A percentile compares a stretch with the other conserved stretches of the same genome.
Evolutionary conservation across 2,329 filamentous ascomycete genomes (phyloP).

Genomic region (Fusarium kyushuense): DNA sequence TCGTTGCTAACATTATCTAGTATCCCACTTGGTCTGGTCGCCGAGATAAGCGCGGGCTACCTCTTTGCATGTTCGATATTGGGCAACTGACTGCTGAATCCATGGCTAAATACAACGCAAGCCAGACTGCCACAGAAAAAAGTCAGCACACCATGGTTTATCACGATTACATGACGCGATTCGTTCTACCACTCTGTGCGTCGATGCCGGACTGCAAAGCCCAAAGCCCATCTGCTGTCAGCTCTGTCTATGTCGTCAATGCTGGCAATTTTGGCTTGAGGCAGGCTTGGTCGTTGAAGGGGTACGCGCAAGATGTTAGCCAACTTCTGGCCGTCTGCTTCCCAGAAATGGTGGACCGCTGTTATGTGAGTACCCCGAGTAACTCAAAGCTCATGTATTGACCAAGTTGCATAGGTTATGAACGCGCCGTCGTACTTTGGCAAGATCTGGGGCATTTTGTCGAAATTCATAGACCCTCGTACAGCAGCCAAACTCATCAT

Average conservation of each 20-base stretch:
- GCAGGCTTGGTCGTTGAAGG: constrained; percentile 5
- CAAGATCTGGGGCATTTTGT: constrained; percentile 3
- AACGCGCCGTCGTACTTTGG: background rate
- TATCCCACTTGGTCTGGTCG: constrained; percentile 1
- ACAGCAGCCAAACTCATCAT: constrained; percentile 3
- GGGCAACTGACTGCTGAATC: background rate
- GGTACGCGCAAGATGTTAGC: background rate
- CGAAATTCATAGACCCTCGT: background rate
- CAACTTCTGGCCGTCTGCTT: background rate
- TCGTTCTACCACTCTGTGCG: background rate
- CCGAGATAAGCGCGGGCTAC: background rate
- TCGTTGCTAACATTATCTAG: rapidly evolving
- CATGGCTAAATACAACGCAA: constrained; percentile 1
- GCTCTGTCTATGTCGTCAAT: background rate
- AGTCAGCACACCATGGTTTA: background rate
- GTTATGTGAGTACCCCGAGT: background rate
- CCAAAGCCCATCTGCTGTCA: background rate
- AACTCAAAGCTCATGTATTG: rapidly evolving
- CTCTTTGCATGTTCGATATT: background rate
- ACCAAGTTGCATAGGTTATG: background rate
- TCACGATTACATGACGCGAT: background rate
- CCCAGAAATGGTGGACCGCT: background rate
- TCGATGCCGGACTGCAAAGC: background rate
- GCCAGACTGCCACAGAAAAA: background rate
- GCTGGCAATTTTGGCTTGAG: background rate